These are phyloP conservation scores for Perilla frutescens DNA, from an alignment of 257 asterid genomes.

Conservation along the genomic window DNA sequence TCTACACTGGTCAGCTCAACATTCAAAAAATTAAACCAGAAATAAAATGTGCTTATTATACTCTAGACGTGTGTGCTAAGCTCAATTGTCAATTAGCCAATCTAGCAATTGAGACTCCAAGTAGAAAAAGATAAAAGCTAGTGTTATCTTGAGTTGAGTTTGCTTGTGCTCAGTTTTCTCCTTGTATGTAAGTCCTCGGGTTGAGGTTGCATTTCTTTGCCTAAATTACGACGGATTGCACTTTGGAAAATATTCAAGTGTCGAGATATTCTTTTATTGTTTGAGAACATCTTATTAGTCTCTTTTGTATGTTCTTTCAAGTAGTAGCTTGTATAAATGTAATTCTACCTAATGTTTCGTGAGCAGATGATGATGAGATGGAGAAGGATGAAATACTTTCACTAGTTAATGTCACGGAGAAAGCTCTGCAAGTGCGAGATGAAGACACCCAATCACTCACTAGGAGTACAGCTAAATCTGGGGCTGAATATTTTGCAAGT, in stretches of 20 bases:
- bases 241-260: not conserved
- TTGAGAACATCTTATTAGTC: not conserved
- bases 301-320: not conserved
- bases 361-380: constrained; percentile 51
- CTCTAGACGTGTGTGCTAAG: too few relatives aligned
- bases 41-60: too few relatives aligned
- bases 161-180: not conserved
- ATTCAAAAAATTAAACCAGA: too few relatives aligned
- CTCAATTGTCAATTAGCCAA: too few relatives aligned
- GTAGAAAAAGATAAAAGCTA: not conserved
- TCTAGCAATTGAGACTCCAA: not conserved
- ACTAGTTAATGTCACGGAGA: constrained; percentile 71
- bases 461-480: constrained; percentile 61
- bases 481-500: constrained; percentile 83
- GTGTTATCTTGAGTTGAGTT: not conserved
- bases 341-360: not conserved
- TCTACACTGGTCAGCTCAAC: too few relatives aligned
- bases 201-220: not conserved
- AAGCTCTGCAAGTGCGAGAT: constrained; percentile 73
- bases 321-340: not conserved
- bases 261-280: not conserved
- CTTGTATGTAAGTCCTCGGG: not conserved
- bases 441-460: constrained; percentile 42
- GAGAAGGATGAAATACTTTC: constrained; percentile 70
- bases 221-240: not conserved